Conservation (phyloP, 345 rosid genomes). For the Melastoma malabathricum region DNA sequence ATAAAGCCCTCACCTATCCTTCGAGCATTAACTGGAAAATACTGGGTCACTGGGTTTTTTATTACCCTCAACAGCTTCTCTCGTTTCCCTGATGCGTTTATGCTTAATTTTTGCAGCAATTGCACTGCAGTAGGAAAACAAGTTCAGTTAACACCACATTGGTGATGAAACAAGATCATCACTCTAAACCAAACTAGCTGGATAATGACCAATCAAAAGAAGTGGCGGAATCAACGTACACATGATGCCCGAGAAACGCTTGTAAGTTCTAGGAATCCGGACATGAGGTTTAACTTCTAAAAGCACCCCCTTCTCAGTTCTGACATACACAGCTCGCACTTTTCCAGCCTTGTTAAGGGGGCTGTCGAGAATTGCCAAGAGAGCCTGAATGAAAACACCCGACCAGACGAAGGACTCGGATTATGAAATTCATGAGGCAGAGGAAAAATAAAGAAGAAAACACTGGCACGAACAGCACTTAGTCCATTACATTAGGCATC, state of each 20-base stretch:
- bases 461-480: no score
- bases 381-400: conserved; percentile 34
- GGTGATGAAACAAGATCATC: no score
- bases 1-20: conserved; percentile 45
- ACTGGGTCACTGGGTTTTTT: conserved; percentile 58
- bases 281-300: conserved; percentile 80
- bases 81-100: conserved; percentile 57
- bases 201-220: not conserved
- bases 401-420: no score
- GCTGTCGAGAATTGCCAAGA: conserved; percentile 66
- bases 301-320: conserved; percentile 77
- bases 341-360: conserved; percentile 84
- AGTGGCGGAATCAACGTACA: conserved; percentile 29
- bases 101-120: conserved; percentile 68
- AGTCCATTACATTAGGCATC: no score
- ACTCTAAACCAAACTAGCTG: not conserved
- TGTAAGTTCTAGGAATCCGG: conserved; percentile 77
- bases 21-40: conserved; percentile 48
- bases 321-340: conserved; percentile 61
- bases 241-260: conserved; percentile 75
- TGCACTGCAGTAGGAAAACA: conserved; percentile 49
- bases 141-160: not conserved
- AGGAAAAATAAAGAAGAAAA: no score
- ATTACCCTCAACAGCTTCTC: conserved; percentile 73
- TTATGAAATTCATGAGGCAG: no score